Evolutionary conservation across 352 stramenopile species (phyloP), one percentile per base, ranked within the genome.

Genomic region (Phytophthora macrochlamydospora): DNA sequence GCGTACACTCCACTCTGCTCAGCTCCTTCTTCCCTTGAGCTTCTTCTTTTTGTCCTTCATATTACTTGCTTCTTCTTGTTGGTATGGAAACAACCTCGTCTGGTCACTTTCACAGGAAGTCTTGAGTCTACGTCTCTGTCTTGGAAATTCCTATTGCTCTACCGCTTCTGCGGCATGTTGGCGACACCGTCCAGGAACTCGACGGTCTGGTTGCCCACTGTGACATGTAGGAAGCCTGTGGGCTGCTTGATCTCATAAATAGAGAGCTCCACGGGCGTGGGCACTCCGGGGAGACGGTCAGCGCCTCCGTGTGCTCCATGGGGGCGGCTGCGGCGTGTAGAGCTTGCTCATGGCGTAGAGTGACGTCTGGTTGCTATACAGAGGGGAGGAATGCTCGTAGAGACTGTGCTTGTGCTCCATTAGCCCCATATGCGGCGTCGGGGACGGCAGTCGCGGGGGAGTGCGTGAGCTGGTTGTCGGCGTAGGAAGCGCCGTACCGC

Each of bases 211-310:
- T 93, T 93, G 52, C 85, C 85, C 32, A 79, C 68, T 2, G 85
- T 93, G 63, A 93, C 85, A 67, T 93, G 85, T 29, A 93, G 75
- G 55, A 90, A 87, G 42, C 85, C 85, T 13, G 85, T 93, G 4
- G 85, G 85, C 59, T 93, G 85, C 68, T 93, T 93, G 69, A 81
- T 81, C 65, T 93, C 85, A 79, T 93, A 93, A 77, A 92, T 91
- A 66, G 85, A 93, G 51, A 93, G 63, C 63, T 93, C 83, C 53
- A 91, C 66, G 5, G 85, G 85, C 43, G 85, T 92, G 37, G 85
- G 85, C 48, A 92, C 51, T 18, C 85, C 85, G 85, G 85, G 8
- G 83, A 89, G 31, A 93, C 85, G 14, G 81, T 65, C 51, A 92
- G 73, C 68, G 89, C 59, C 14, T 93, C 85, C 7, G 65, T 53